These are phyloP conservation scores for Phaffomyces opuntiae DNA, from an alignment of 805 yeast species.

Conservation along the genomic window DNA sequence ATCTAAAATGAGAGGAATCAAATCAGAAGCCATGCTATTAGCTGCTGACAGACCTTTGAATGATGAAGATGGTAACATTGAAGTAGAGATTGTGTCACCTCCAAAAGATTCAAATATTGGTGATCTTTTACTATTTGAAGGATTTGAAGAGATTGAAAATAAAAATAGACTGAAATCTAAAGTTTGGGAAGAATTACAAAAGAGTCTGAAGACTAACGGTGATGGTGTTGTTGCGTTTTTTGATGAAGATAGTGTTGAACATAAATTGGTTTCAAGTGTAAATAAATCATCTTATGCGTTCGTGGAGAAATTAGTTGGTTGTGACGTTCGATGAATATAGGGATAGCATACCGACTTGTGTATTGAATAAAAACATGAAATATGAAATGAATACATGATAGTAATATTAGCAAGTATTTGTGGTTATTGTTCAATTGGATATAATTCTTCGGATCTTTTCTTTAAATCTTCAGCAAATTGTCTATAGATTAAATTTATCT, in stretches of 20 bases:
- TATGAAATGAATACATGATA: too few relatives aligned
- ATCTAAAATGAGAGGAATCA: constrained; percentile 54
- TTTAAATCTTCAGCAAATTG: too few relatives aligned
- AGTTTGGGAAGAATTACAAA: constrained; percentile 12
- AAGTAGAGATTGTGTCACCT: constrained; percentile 42
- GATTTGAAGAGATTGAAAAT: neutral
- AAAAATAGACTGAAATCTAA: constrained; percentile 8
- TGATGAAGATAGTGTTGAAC: neutral
- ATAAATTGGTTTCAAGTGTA: neutral
- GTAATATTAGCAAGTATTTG: too few relatives aligned
- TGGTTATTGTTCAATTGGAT: too few relatives aligned
- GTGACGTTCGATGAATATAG: too few relatives aligned
- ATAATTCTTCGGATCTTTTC: too few relatives aligned
- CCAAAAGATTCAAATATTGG: constrained; percentile 36
- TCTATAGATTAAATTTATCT: too few relatives aligned
- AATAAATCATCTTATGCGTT: neutral
- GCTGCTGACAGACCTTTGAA: constrained; percentile 39
- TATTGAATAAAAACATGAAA: too few relatives aligned
- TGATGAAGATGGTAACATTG: constrained; percentile 11
- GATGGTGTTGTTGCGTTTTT: constrained; percentile 6
- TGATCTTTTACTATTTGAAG: constrained; percentile 31
- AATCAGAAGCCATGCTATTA: constrained; percentile 58
- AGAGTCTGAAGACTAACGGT: constrained; percentile 1
- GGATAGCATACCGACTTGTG: too few relatives aligned
- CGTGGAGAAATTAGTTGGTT: neutral